Evolutionary conservation across 2,329 filamentous ascomycete species (phyloP), one percentile per base, ranked within the genome.

Genomic region (Corinectria fuckeliana): DNA sequence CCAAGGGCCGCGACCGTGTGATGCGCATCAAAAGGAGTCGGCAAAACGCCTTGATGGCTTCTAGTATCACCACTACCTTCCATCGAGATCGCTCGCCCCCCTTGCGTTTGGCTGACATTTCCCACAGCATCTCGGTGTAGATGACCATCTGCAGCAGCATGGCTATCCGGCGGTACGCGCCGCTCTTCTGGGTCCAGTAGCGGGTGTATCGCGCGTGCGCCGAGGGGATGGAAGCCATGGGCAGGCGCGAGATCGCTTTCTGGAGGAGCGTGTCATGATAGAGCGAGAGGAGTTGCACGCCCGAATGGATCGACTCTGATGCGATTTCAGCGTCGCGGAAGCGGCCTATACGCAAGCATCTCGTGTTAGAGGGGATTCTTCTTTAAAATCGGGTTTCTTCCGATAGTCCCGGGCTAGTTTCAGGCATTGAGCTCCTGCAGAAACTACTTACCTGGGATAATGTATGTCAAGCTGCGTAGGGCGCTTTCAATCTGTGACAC

Each of bases 401-500:
- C 39, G 45, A 4, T 13, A 16, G 47, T 32, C 23, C 54, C 38
- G 25, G 23, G 13, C 50, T 23, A 13, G 13, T 16, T 34, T 26
- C 18, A 16, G 26, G 14, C 48, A 18, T 21, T 20, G 44, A 36
- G 36, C 16, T 42, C n/a, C 11, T n/a, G 23, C 21, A 38, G 14
- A 34, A 4, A 42, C 3, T 20, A 52, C 74, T 56, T 74, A 88
- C 91, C 93, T 58, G 94, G 95, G 49, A 98, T 95, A 66, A 99
- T 93, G 75, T 99, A 99, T 47, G 94, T 97, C 65, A 99, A 80
- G 25, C 93, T 97, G 36, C 95, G 88, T 72, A 99, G 80, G 13
- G 93, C 92, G 63, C 92, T 96, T 80, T 99, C 95, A 64, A 99
- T 94, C 80, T 97, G 93, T 49, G 92, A 92, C 52, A 99, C 93